Evolutionary conservation across 2,329 filamentous ascomycete genomes (phyloP), one percentile per base, ranked within the genome.

Genomic region (Alternaria sp.): DNA sequence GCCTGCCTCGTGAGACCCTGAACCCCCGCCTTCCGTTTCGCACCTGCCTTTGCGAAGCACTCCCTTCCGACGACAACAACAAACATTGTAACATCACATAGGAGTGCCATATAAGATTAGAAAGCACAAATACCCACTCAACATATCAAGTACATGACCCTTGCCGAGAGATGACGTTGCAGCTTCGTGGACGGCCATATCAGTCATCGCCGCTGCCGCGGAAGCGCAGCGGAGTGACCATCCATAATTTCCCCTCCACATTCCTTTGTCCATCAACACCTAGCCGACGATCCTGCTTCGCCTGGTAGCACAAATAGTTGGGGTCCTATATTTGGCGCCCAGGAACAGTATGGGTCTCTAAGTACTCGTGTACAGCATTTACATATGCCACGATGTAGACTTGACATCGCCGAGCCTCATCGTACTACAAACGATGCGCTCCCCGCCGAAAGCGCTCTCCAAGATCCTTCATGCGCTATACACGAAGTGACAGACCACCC

Each of bases 21-120:
- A 57, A 46, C 53, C 57, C 57, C 57, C 50, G 50, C 51, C 43
- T 59, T 49, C 36, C 14, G 16, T 40, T 50, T 59, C 57, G 51
- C 51, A 55, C 51, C 44, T 59, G 57, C 48, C 20, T 25, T 49
- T 55, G 57, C 16, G 50, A 59, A 28, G 44, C 22, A 3, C n/a
- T 52, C 34, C 46, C 41, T 45, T 40, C 25, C 28, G 40, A 18
- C 11, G 46, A 14, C 34, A 50, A 49, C 46, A 36, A 36, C 22
- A 25, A 18, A 32, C 12, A 25, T 34, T 49, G 22, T 49, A 22
- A n/a, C 36, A 40, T 40, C 7, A 25, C 30, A 49, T 5, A 50
- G 22, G 20, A 14, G 20, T 36, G 46, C 9, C 5, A 16, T 25
- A 16, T 25, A 49, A 3, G 12, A 50, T n/a, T 5, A n/a, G 32